Evolutionary conservation across 768 basidiomycete genomes (phyloP).

Genomic region (Chalciporus chontae): DNA sequence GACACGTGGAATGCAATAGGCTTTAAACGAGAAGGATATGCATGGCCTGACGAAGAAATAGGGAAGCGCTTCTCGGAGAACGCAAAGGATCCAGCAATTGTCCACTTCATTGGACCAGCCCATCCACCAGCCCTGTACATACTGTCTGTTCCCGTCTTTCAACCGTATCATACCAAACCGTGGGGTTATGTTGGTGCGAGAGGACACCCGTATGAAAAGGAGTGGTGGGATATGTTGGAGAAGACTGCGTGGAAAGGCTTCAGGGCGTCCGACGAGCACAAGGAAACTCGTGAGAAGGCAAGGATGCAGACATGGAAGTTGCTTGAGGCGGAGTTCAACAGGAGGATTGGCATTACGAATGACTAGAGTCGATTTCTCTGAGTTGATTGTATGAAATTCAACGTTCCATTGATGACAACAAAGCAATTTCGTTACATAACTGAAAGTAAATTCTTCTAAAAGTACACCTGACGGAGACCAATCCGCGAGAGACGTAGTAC

Average conservation of each 20-base stretch:
- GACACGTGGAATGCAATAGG: conserved; percentile 52
- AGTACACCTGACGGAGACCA: too few species aligned
- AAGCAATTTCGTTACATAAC: too few species aligned
- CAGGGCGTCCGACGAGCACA: conserved; percentile 16
- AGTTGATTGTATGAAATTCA: not conserved
- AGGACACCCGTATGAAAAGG: conserved; percentile 41
- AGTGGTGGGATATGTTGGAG: conserved; percentile 43
- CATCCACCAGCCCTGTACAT: conserved; percentile 40
- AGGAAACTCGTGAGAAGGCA: conserved; percentile 5
- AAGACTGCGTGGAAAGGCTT: conserved; percentile 38
- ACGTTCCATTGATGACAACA: too few species aligned
- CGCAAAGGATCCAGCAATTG: conserved; percentile 39
- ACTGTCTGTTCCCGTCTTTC: conserved; percentile 40
- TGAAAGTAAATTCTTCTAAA: too few species aligned
- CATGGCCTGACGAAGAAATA: conserved; percentile 40
- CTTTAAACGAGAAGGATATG: conserved; percentile 34
- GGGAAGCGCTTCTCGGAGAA: conserved; percentile 25
- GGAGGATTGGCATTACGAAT: not conserved
- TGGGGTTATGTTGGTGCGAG: conserved; percentile 52
- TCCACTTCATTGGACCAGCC: conserved; percentile 53
- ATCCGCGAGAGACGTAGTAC: not conserved
- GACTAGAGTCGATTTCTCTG: not conserved
- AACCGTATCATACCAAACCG: conserved; percentile 47
- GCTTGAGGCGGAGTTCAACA: not conserved
- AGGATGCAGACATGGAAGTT: not conserved